Conservation (phyloP, 768 basidiomycete genomes). For the Kwoniella bestiolae region DNA sequence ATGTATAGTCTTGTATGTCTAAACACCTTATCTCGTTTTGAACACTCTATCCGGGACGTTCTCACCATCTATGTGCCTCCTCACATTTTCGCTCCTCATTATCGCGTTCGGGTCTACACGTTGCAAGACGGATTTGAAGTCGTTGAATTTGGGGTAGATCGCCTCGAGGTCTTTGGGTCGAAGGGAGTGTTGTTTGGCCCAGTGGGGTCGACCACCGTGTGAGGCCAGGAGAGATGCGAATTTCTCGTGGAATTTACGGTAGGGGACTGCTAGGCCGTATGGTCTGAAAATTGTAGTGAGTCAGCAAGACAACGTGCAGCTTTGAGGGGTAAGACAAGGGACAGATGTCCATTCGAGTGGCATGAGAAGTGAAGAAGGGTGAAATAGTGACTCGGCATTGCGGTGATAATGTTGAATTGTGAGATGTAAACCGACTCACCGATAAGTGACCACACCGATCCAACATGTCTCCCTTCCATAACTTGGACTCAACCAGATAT, state of each 20-base stretch:
- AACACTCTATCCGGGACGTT: constrained; percentile 61
- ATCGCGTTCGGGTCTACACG: constrained; percentile 69
- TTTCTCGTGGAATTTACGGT: constrained; percentile 72
- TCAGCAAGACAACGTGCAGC: too few species aligned
- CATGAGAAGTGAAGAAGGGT: too few species aligned
- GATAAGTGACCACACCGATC: constrained; percentile 98
- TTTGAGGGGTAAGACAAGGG: too few species aligned
- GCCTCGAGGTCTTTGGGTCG: constrained; percentile 67
- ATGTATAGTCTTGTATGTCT: neutral
- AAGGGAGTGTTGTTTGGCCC: constrained; percentile 89
- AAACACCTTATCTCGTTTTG: constrained; percentile 51
- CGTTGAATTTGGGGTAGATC: constrained; percentile 80
- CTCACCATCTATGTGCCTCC: constrained; percentile 80
- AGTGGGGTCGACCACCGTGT: constrained; percentile 85
- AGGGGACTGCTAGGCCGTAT: constrained; percentile 80
- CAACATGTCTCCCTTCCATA: constrained; percentile 78
- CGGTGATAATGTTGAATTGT: constrained; percentile 11
- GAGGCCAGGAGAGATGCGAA: constrained; percentile 74
- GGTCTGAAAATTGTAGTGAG: constrained; percentile 63
- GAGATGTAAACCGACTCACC: constrained; percentile 63
- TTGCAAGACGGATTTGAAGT: constrained; percentile 71
- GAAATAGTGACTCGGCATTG: too few species aligned
- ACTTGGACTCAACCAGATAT: constrained; percentile 92
- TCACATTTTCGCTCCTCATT: constrained; percentile 86
- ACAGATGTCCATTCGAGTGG: too few species aligned